These are phyloP conservation scores for Aspergillus asperescens DNA, from an alignment of 495 filamentous ascomycete species.

Conservation along the genomic window DNA sequence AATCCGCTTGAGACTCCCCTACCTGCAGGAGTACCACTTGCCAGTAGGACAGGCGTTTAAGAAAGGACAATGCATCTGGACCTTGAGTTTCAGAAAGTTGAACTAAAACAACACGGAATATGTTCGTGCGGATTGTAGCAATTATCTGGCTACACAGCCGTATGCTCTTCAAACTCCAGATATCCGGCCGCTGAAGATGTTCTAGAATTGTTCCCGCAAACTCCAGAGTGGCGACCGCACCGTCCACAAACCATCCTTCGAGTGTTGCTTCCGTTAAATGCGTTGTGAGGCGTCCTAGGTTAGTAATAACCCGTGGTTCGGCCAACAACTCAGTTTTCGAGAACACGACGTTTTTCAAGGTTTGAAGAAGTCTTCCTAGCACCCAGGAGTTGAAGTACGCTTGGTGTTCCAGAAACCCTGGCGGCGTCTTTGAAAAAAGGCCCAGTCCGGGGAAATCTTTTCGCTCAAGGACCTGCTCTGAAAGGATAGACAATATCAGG, in stretches of 20 bases:
- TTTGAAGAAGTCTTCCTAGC: conserved; percentile 65
- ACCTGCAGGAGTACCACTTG: conserved; percentile 81
- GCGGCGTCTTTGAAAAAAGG: conserved; percentile 81
- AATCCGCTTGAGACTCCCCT: conserved; percentile 66
- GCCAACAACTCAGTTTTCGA: conserved; percentile 65
- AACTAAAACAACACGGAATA: conserved; percentile 72
- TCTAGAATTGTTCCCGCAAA: conserved; percentile 82
- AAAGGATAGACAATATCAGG: conserved; percentile 69
- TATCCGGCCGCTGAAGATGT: conserved; percentile 79
- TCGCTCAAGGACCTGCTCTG: conserved; percentile 72
- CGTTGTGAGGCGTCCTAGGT: conserved; percentile 69
- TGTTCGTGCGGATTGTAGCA: conserved; percentile 62
- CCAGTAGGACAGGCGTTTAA: conserved; percentile 90
- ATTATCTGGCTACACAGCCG: conserved; percentile 80
- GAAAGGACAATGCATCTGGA: conserved; percentile 56
- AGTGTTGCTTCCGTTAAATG: conserved; percentile 86
- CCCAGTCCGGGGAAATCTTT: conserved; percentile 91
- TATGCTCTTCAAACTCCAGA: conserved; percentile 75
- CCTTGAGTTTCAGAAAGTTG: conserved; percentile 79
- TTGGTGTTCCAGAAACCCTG: conserved; percentile 88
- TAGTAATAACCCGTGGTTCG: conserved; percentile 79
- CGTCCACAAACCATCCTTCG: conserved; percentile 92
- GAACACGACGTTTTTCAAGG: conserved; percentile 62
- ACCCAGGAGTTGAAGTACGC: conserved; percentile 92
- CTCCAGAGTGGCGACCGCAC: conserved; percentile 68